phyloP scores from a whole-genome alignment of 805 yeast genomes.

The Pichia ethanolica region DNA sequence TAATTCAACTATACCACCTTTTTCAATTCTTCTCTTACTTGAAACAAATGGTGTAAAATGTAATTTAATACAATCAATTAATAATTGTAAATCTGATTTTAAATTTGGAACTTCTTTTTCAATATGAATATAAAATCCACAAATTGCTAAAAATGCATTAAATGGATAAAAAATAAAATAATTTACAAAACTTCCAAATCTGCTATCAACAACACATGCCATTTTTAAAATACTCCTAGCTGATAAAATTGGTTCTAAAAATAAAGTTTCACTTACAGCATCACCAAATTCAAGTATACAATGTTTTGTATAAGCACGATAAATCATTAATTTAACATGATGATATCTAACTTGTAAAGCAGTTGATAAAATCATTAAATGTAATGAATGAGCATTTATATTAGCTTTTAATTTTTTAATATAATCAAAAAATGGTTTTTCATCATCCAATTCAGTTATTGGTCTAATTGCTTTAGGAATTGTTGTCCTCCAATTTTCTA shows the following conservation, averaged over 20 bases:
- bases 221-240: conserved; percentile 22
- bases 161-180: conserved; percentile 25
- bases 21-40: conserved; percentile 7
- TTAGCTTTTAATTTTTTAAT: conserved; percentile 4
- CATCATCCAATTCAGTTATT: neutral
- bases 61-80: conserved; percentile 14
- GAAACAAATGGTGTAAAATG: conserved; percentile 13
- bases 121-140: conserved; percentile 21
- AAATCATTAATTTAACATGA: conserved; percentile 21
- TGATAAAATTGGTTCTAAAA: conserved; percentile 17
- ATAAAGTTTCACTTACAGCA: conserved; percentile 1
- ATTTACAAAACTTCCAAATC: conserved; percentile 12
- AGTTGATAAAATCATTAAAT: conserved; percentile 10
- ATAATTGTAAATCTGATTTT: conserved; percentile 19
- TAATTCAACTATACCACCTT: conserved; percentile 15
- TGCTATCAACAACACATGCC: conserved; percentile 11
- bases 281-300: neutral
- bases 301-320: conserved; percentile 14
- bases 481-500: conserved; percentile 23
- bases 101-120: conserved; percentile 9
- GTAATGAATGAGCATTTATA: conserved; percentile 1
- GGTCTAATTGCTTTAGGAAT: conserved; percentile 24
- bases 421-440: conserved; percentile 7
- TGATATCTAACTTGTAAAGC: conserved; percentile 21
- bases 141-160: conserved; percentile 25